phyloP scores from a whole-genome alignment of 345 rosid species.

The Gossypium herbaceum region DNA sequence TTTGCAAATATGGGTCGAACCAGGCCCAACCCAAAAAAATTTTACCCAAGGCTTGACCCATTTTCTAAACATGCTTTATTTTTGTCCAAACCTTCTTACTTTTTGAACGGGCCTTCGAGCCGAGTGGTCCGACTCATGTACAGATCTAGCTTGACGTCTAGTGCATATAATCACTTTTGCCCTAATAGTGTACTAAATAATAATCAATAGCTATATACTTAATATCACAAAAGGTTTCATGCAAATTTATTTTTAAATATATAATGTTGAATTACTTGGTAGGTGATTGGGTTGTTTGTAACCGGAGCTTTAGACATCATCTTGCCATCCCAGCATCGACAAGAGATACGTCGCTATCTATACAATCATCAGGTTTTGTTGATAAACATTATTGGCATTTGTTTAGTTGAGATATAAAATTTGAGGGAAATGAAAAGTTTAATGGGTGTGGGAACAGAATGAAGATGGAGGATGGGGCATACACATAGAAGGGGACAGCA shows the following conservation, averaged over 20 bases:
- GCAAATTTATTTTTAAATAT: too few relatives aligned
- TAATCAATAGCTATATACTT: too few relatives aligned
- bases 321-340: constrained; percentile 33
- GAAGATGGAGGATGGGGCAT: constrained; percentile 82
- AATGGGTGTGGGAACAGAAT: constrained; percentile 26
- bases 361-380: constrained; percentile 62
- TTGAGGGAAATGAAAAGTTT: not conserved
- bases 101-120: too few relatives aligned
- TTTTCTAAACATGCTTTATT: too few relatives aligned
- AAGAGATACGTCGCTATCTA: constrained; percentile 50
- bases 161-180: too few relatives aligned
- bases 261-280: not conserved
- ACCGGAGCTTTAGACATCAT: constrained; percentile 37
- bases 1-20: too few relatives aligned
- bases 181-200: too few relatives aligned
- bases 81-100: too few relatives aligned
- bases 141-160: too few relatives aligned
- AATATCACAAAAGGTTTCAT: too few relatives aligned
- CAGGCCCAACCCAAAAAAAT: too few relatives aligned
- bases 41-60: fast-evolving
- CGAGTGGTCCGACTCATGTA: fast-evolving
- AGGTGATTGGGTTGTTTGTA: constrained; percentile 57
- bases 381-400: not conserved
- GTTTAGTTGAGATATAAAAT: not conserved
- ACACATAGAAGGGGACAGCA: constrained; percentile 61